A percentile compares a stretch with the other conserved stretches of the same genome.
Evolutionary conservation across 2,329 filamentous ascomycete genomes (phyloP).

Genomic region (Botrytis squamosa): DNA sequence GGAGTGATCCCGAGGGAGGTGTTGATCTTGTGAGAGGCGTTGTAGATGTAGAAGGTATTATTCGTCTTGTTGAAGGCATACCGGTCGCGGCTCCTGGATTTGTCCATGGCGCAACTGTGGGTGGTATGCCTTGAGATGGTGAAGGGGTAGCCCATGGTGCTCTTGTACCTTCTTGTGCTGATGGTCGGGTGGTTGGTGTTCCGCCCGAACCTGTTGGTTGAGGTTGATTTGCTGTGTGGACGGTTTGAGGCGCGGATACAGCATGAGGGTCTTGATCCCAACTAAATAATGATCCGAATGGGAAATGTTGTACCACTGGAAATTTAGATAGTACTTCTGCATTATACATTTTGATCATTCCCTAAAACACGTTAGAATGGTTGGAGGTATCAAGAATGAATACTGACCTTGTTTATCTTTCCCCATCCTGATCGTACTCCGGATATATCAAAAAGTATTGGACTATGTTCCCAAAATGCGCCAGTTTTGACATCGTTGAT

Average conservation of each 20-base stretch:
- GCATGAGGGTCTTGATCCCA: conserved; percentile 70
- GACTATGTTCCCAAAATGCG: conserved; percentile 96
- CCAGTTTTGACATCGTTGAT: conserved; percentile 97
- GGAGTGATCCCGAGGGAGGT: conserved; percentile 33
- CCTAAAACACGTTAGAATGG: conserved; percentile 45
- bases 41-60: conserved; percentile 6
- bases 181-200: conserved; percentile 26
- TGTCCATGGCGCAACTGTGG: conserved; percentile 33
- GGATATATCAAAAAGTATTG: conserved; percentile 90
- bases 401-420: conserved; percentile 82
- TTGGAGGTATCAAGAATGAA: not conserved
- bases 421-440: conserved; percentile 93
- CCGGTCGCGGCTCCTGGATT: conserved; percentile 20
- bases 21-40: conserved; percentile 26
- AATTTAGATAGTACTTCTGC: conserved; percentile 96
- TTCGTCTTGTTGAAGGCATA: conserved; percentile 3
- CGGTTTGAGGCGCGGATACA: conserved; percentile 46
- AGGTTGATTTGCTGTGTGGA: conserved; percentile 60
- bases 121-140: conserved; percentile 25
- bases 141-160: conserved; percentile 34
- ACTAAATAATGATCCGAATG: conserved; percentile 75
- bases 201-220: conserved; percentile 45
- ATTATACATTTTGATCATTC: conserved; percentile 99
- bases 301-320: conserved; percentile 96
- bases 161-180: conserved; percentile 32